Base-by-base conservation (phyloP, 23 red algal species). In the Gracilariopsis chorda region DNA sequence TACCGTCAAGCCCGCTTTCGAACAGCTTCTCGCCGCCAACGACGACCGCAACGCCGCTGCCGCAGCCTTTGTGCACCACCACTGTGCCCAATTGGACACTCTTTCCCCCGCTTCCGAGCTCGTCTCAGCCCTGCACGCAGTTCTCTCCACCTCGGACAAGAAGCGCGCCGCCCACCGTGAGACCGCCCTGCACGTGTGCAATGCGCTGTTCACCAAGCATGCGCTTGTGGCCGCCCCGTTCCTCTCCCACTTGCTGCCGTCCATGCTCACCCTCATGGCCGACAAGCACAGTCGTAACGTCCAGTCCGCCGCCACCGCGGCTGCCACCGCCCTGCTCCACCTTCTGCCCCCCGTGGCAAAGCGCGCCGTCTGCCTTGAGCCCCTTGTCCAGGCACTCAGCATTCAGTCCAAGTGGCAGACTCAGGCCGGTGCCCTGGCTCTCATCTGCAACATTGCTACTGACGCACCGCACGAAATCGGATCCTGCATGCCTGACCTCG, bases 391-490 rank as follows among this genome's bases (percentile, higher is more conserved):
- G 14, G 85, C 25, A 20, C 63, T 95, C 37, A 88, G 78, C 93
- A 80, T 84, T 64, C 84, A 95, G 37, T 51, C 62, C 28, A 95
- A 95, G 77, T 95, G 79, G 80, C 93, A 95, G 43, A 90, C 84
- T 16, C 86, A 90, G 53, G 93, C 85, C 49, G 86, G 86, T 25
- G 85, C 93, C 32, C 87, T 95, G 17, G 44, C 48, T 13, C 70
- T 95, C 4, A 91, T 95, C 40, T 41, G 67, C 7, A 88, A 90
- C 76, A 76, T 95, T 53, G 93, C 93, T 0, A 39, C 48, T 13
- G 93, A 95, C 39, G 93, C 93, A 0, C 93, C 93, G 0, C 80
- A 95, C 20, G 93, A 95, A 47, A 90, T 95, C 74, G 93, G 93
- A 51, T 83, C 77, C 6, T 90, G 77, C 62, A 91, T 91, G 86